Conservation (phyloP, 495 filamentous ascomycete genomes). For the Daldinia grandis region DNA sequence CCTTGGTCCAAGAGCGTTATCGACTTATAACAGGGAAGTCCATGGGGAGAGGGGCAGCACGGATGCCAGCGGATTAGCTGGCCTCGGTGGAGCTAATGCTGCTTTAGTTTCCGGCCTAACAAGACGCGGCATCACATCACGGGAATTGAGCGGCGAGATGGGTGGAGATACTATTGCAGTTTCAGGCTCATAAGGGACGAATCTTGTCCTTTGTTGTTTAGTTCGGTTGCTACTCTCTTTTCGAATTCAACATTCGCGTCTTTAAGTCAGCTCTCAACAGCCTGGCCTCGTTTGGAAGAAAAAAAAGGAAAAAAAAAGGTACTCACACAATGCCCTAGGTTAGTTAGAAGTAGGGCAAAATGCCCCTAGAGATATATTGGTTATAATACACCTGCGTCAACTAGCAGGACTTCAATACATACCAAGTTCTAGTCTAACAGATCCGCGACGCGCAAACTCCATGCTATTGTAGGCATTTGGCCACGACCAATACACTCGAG, state of each 20-base stretch:
- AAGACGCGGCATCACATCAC: conserved; percentile 55
- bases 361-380: conserved; percentile 2
- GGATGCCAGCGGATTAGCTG: background rate
- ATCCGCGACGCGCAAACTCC: conserved; percentile 41
- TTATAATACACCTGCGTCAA: conserved; percentile 26
- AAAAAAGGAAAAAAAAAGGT: too few species aligned
- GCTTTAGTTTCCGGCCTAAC: conserved; percentile 30
- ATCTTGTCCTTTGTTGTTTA: background rate
- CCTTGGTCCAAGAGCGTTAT: conserved; percentile 20
- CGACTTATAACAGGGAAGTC: background rate
- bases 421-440: conserved; percentile 27
- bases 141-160: conserved; percentile 63
- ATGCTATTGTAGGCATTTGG: conserved; percentile 36
- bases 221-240: background rate
- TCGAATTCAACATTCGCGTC: conserved; percentile 39
- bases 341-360: conserved; percentile 9
- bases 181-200: conserved; percentile 7
- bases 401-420: conserved; percentile 18
- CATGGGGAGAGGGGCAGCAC: background rate
- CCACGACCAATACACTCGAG: conserved; percentile 16
- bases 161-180: conserved; percentile 56
- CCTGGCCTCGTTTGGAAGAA: conserved; percentile 7
- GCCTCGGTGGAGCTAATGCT: background rate
- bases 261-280: conserved; percentile 34
- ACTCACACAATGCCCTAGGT: conserved; percentile 4